Base-by-base conservation (phyloP, 768 basidiomycete species). In the Xerocomellus intermedius region DNA sequence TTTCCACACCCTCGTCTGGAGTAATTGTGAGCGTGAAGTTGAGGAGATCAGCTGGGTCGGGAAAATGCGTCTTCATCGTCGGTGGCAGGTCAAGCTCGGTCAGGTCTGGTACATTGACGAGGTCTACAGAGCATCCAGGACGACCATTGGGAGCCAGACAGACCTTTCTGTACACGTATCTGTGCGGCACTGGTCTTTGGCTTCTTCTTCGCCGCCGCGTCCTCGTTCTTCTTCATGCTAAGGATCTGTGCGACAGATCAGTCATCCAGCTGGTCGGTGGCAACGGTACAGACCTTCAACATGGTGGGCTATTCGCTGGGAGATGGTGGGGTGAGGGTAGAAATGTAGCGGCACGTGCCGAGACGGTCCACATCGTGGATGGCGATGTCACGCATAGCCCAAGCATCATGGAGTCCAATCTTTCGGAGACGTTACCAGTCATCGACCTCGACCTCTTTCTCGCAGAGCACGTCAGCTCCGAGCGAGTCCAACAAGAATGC, bases 171-270 rank as follows among this genome's bases (percentile, higher is more conserved):
- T n/a, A 99, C 96, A 54, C 97, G 84, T 71, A 99, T 91, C 75
- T 98, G 95, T 28, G 97, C 97, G 16, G 97, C 96, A 67, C 91
- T 93, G 42, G 94, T 97, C 84, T 96, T 98, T 42, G 97, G 97
- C 81, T 89, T 92, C 85, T 86, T 96, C 89, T 94, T 98, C 7
- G 92, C 87, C 51, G 94, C 94, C 52, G 91, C 91, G 68, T 98
- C 93, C 79, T 98, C 94, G 66, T 88, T 91, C 87, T 98, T 98
- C 86, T 98, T 98, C 89, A 99, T 94, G 62, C 87, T 92, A 89
- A 97, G 98, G 67, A 99, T 98, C 97, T 99, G 61, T 33, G 32
- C 26, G 33, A 42, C 22, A 8, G 35, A 50, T 62, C 35, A 56
- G 51, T 22, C 52, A 61, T 58, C 41, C 21, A 16, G n/a, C 22